These are phyloP conservation scores for Saccharomycopsis malanga DNA, from an alignment of 805 yeast genomes.

Conservation along the genomic window DNA sequence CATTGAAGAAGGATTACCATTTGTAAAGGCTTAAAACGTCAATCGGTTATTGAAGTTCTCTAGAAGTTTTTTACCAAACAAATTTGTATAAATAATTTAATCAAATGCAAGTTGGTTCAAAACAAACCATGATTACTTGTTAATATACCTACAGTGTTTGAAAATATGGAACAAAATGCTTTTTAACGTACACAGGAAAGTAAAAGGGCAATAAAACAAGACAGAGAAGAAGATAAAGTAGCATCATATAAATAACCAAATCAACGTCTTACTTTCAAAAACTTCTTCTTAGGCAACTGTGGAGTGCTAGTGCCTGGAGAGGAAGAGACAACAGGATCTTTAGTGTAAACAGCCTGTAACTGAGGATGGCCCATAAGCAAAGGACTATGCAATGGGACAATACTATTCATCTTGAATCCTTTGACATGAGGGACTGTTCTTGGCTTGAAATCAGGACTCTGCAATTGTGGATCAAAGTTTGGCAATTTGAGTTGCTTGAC, in stretches of 20 bases:
- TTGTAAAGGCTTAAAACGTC: too few relatives aligned
- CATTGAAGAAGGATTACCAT: too few relatives aligned
- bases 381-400: conserved; percentile 83
- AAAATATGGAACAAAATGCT: too few relatives aligned
- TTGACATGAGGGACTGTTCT: conserved; percentile 67
- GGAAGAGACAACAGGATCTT: conserved; percentile 39
- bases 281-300: conserved; percentile 45
- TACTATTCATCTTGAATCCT: conserved; percentile 78
- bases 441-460: conserved; percentile 42
- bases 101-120: too few relatives aligned
- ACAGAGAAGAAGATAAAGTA: too few relatives aligned
- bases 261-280: conserved; percentile 51
- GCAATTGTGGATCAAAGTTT: conserved; percentile 27
- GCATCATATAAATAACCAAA: neutral
- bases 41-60: too few relatives aligned
- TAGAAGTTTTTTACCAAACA: too few relatives aligned
- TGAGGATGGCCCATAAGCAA: conserved; percentile 79
- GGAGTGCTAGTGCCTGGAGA: conserved; percentile 29
- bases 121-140: too few relatives aligned
- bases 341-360: conserved; percentile 61
- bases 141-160: too few relatives aligned
- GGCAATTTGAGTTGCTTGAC: conserved; percentile 62
- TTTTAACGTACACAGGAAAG: too few relatives aligned
- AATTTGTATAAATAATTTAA: too few relatives aligned
- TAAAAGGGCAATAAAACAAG: too few relatives aligned